These are phyloP conservation scores for Nemania bipapillata DNA, from an alignment of 2,329 filamentous ascomycete species.

Conservation along the genomic window DNA sequence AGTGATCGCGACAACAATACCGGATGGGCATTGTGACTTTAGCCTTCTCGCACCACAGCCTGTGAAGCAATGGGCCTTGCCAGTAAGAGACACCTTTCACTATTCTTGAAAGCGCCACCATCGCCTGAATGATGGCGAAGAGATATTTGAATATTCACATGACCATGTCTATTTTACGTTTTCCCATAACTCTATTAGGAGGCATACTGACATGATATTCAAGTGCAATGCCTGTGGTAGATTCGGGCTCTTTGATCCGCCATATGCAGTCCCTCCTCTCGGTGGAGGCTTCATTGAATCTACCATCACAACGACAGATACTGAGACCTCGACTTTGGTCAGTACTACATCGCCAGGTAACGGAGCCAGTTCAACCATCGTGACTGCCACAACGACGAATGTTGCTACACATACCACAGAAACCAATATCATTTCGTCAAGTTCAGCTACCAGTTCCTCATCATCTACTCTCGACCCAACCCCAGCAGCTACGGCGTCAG, in stretches of 20 bases:
- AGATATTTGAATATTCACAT: background rate
- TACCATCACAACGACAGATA: slow-evolving; percentile 38
- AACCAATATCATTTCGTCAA: slow-evolving; percentile 13
- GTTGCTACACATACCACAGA: slow-evolving; percentile 37
- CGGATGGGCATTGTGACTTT: slow-evolving; percentile 51
- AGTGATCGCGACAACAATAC: slow-evolving; percentile 48
- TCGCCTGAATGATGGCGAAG: background rate
- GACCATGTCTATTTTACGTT: background rate
- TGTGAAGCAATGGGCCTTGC: slow-evolving; percentile 52
- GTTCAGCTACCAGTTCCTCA: background rate
- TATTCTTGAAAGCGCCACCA: background rate
- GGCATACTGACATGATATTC: background rate
- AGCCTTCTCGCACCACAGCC: slow-evolving; percentile 49
- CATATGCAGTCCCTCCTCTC: slow-evolving; percentile 54
- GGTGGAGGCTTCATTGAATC: slow-evolving; percentile 44
- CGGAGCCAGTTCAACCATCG: slow-evolving; percentile 21
- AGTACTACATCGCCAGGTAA: slow-evolving; percentile 26
- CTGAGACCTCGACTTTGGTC: slow-evolving; percentile 23
- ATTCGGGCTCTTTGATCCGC: slow-evolving; percentile 56
- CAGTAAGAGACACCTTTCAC: slow-evolving; percentile 32
- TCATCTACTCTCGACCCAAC: slow-evolving; percentile 18
- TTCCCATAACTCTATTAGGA: background rate
- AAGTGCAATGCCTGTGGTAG: slow-evolving; percentile 51
- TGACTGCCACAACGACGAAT: slow-evolving; percentile 33
- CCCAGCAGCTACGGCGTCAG: slow-evolving; percentile 27